Percentiles rank a stretch among this genome's conserved stretches.
phyloP scores from a whole-genome alignment of 148 eudicot genomes.

The Silene latifolia region DNA sequence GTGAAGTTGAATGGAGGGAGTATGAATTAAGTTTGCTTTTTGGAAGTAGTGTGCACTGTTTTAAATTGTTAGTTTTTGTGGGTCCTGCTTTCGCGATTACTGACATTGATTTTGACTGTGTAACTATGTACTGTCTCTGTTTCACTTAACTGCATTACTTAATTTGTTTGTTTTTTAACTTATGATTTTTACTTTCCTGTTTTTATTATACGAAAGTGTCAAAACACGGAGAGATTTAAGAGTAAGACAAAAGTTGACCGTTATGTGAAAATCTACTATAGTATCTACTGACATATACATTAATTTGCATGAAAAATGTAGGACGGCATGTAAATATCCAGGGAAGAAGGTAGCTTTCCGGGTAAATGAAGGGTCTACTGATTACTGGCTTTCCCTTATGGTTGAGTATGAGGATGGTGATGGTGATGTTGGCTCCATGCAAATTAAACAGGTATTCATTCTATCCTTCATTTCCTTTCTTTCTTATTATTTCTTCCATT shows the following conservation, averaged over 20 bases:
- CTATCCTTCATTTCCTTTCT: not conserved
- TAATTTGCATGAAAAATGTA: constrained; percentile 19
- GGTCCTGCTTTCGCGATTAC: not conserved
- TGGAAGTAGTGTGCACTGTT: too few relatives aligned
- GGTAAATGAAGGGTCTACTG: constrained; percentile 87
- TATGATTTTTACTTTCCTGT: not conserved
- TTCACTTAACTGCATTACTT: not conserved
- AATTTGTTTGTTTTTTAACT: too few relatives aligned
- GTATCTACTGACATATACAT: too few relatives aligned
- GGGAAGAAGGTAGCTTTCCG: constrained; percentile 82
- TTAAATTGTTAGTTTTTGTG: not conserved
- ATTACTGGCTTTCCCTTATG: constrained; percentile 79
- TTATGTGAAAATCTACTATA: too few relatives aligned
- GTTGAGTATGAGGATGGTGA: constrained; percentile 93
- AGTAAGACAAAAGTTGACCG: not conserved
- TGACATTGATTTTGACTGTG: constrained; percentile 11
- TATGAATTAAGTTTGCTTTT: too few relatives aligned
- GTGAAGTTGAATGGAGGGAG: too few relatives aligned
- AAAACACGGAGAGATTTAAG: not conserved
- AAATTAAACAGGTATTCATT: constrained; percentile 62
- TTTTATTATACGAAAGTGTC: not conserved
- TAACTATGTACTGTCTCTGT: not conserved
- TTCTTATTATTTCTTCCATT: not conserved
- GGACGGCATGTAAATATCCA: constrained; percentile 89
- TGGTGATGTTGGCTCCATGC: constrained; percentile 95